Evolutionary conservation across 306 rosid genomes (phyloP).

Genomic region (Parietaria judaica): DNA sequence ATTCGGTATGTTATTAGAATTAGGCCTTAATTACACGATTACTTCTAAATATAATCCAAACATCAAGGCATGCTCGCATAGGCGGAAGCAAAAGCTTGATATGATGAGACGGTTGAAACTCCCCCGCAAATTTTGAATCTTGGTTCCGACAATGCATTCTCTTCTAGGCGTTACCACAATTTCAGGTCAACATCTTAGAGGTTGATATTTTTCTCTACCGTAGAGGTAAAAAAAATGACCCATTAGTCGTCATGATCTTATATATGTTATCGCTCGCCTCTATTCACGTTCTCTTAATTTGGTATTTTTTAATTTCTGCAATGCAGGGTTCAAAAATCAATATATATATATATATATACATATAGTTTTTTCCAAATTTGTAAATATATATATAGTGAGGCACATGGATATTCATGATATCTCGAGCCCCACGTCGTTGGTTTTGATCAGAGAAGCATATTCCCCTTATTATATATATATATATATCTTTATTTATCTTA

Average conservation of each 20-base stretch:
- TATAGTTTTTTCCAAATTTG: conserved; percentile 2
- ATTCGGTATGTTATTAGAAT: no score
- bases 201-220: conserved; percentile 50
- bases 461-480: conserved; percentile 32
- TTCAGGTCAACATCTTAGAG: conserved; percentile 28
- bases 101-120: no score
- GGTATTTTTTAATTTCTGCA: conserved; percentile 24
- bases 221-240: conserved; percentile 46
- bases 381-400: not conserved
- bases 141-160: not conserved
- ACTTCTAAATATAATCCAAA: no score
- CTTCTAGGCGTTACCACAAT: not conserved
- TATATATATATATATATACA: not conserved
- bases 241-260: conserved; percentile 39
- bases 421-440: conserved; percentile 43
- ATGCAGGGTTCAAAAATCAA: conserved; percentile 1
- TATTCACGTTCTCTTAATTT: conserved; percentile 37
- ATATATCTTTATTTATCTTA: conserved; percentile 18
- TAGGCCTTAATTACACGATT: no score
- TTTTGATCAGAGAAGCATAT: conserved; percentile 20
- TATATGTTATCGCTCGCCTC: conserved; percentile 16
- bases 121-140: no score
- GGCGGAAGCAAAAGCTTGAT: no score
- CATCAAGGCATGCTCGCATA: no score
- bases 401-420: conserved; percentile 69